Percentiles rank a stretch among this genome's conserved stretches.
Conservation (phyloP, 139 green algal species). For the Chlorokybus atmophyticus region DNA sequence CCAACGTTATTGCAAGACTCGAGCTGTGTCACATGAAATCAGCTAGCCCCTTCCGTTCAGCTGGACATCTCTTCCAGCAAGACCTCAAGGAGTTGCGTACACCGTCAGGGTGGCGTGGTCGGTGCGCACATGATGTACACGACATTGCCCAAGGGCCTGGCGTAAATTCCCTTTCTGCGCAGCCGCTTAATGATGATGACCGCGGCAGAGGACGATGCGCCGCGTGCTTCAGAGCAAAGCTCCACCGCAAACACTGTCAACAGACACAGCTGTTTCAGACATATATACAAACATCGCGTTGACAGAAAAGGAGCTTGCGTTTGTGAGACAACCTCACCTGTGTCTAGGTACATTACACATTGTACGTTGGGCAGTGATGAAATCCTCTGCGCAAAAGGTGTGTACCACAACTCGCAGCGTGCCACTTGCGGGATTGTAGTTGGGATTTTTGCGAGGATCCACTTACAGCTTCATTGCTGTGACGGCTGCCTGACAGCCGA, state of each 20-base stretch:
- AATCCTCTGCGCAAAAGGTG: constrained; percentile 31
- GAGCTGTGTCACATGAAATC: neutral
- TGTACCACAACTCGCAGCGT: constrained; percentile 57
- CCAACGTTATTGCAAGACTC: too few species aligned
- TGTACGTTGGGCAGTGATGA: constrained; percentile 43
- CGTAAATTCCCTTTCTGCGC: constrained; percentile 45
- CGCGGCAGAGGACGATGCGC: neutral
- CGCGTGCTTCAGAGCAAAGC: constrained; percentile 28
- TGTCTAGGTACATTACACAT: constrained; percentile 27
- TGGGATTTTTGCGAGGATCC: constrained; percentile 54
- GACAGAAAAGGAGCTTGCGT: neutral
- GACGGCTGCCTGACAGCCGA: constrained; percentile 57
- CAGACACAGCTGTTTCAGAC: neutral
- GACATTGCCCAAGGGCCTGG: constrained; percentile 72
- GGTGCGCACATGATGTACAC: constrained; percentile 84
- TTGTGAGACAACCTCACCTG: neutral
- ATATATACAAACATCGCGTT: neutral
- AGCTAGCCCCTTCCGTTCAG: neutral
- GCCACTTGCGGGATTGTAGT: constrained; percentile 22
- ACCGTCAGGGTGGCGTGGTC: constrained; percentile 37
- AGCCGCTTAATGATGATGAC: constrained; percentile 5
- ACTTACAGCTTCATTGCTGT: constrained; percentile 49
- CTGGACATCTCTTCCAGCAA: neutral
- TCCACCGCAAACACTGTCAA: constrained; percentile 73
- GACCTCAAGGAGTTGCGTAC: constrained; percentile 25